Percentiles rank a stretch among this genome's conserved stretches.
Evolutionary conservation across 1,139 yeast species (phyloP).

Genomic region (Kodamaea suecica): DNA sequence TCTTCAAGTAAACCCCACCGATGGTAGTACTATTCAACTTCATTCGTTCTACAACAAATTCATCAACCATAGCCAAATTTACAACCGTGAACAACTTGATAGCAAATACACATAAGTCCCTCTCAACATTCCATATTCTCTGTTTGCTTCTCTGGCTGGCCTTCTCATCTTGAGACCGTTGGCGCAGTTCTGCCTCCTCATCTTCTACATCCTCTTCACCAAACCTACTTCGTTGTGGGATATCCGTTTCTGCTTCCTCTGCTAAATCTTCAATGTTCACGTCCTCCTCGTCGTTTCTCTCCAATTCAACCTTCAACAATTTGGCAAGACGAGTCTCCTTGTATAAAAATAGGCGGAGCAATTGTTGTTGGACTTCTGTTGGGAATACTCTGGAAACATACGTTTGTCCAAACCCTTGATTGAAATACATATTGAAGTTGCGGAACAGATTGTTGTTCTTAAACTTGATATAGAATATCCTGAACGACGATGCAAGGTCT

Average conservation of each 20-base stretch:
- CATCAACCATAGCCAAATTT: slow-evolving; percentile 37
- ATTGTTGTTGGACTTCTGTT: slow-evolving; percentile 20
- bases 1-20: slow-evolving; percentile 37
- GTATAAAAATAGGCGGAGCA: slow-evolving; percentile 30
- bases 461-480: slow-evolving; percentile 33
- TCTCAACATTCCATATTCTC: slow-evolving; percentile 36
- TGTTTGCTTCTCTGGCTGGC: slow-evolving; percentile 12
- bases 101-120: slow-evolving; percentile 48
- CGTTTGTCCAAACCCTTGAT: slow-evolving; percentile 16
- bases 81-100: slow-evolving; percentile 49
- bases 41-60: slow-evolving; percentile 36
- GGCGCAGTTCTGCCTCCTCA: no score
- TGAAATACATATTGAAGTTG: slow-evolving; percentile 29
- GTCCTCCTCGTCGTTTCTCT: slow-evolving; percentile 56
- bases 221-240: slow-evolving; percentile 9
- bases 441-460: slow-evolving; percentile 23
- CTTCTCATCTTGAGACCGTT: no score
- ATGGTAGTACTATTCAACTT: slow-evolving; percentile 45
- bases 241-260: slow-evolving; percentile 14
- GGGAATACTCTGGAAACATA: slow-evolving; percentile 18
- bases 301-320: slow-evolving; percentile 36
- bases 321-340: slow-evolving; percentile 34
- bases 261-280: slow-evolving; percentile 47
- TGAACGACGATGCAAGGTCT: slow-evolving; percentile 33
- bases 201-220: slow-evolving; percentile 12